Conservation (phyloP, 2,329 filamentous ascomycete genomes). For the Hymenoscyphus albidus region DNA sequence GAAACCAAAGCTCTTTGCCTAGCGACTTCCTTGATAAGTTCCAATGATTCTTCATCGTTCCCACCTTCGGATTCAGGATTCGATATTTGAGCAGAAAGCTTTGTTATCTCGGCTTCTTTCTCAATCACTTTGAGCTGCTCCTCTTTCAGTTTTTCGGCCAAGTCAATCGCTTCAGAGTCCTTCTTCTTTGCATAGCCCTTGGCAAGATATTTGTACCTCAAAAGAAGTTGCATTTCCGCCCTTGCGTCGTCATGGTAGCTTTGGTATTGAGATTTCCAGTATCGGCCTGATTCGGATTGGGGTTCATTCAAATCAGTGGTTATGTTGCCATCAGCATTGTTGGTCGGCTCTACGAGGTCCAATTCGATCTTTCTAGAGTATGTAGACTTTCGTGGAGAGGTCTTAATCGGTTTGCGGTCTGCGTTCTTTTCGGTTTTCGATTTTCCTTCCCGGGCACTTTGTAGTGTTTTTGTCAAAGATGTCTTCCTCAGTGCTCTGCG, state of each 20-base stretch:
- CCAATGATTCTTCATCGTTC: constrained; percentile 42
- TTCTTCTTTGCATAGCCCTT: constrained; percentile 77
- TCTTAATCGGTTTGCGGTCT: not conserved
- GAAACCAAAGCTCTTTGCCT: constrained; percentile 55
- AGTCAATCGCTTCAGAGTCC: constrained; percentile 64
- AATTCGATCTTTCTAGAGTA: constrained; percentile 18
- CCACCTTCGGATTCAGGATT: constrained; percentile 37
- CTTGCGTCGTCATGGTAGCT: constrained; percentile 69
- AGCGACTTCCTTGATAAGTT: constrained; percentile 50
- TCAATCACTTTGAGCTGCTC: constrained; percentile 62
- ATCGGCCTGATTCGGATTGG: constrained; percentile 69
- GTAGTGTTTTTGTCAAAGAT: constrained; percentile 44
- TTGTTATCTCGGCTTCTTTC: constrained; percentile 60
- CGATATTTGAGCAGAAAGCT: constrained; percentile 56
- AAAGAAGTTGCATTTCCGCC: constrained; percentile 70
- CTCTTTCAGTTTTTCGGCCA: constrained; percentile 62
- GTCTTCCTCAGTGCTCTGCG: constrained; percentile 29
- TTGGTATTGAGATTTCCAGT: constrained; percentile 77
- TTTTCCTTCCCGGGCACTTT: constrained; percentile 40
- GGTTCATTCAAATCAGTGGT: constrained; percentile 71
- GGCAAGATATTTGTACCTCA: constrained; percentile 75
- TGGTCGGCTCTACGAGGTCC: constrained; percentile 27
- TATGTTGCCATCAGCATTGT: constrained; percentile 52
- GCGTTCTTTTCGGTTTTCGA: constrained; percentile 4
- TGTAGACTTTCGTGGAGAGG: not conserved